Conservation (phyloP, 208 protist species). For the Angomonas deanei region DNA sequence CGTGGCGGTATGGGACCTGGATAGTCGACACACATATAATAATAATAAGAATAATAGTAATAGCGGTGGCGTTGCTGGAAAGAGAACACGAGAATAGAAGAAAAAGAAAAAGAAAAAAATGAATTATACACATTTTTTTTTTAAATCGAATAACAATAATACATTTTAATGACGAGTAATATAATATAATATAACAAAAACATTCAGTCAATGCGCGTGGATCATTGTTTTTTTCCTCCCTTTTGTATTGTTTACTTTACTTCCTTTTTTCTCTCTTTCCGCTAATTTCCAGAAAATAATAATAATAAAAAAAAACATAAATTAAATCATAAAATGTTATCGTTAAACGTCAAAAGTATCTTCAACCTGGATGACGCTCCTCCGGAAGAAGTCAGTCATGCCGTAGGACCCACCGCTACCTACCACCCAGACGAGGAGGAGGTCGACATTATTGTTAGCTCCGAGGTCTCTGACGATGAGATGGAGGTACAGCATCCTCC, state of each 20-base stretch:
- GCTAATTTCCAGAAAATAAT: not conserved
- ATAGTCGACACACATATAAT: not conserved
- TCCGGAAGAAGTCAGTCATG: not conserved
- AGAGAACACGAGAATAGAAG: not conserved
- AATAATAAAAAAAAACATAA: not conserved
- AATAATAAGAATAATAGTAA: not conserved
- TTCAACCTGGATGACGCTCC: not conserved
- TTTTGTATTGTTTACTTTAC: constrained; percentile 8
- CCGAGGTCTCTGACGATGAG: too few relatives aligned
- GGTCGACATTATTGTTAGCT: not conserved
- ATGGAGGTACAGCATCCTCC: not conserved
- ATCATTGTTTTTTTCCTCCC: constrained; percentile 10
- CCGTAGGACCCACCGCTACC: not conserved
- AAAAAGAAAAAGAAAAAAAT: not conserved
- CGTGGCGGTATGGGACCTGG: constrained; percentile 61
- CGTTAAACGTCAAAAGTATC: not conserved
- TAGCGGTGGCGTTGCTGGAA: not conserved
- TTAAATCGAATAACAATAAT: not conserved
- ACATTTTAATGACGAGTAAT: not conserved
- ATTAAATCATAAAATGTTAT: not conserved
- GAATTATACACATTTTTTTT: not conserved
- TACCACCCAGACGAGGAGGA: not conserved
- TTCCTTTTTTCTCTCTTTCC: constrained; percentile 12
- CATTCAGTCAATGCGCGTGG: not conserved
- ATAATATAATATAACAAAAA: not conserved